phyloP scores from a whole-genome alignment of 495 filamentous ascomycete genomes.

The Aspergillus heteromorphus region DNA sequence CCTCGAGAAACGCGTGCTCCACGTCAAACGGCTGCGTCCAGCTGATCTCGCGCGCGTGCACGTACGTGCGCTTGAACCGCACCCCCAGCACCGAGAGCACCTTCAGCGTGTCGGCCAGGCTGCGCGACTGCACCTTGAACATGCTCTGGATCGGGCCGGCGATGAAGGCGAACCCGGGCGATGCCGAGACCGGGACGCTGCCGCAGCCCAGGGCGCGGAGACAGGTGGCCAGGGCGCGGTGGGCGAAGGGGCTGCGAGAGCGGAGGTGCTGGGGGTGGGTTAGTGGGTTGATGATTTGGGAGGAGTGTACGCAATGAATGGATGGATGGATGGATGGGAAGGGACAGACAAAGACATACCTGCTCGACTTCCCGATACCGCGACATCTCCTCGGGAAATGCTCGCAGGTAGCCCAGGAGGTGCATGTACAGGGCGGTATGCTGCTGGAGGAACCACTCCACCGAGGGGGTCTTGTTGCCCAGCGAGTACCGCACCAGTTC shows the following conservation, averaged over 20 bases:
- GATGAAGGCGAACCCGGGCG: constrained; percentile 32
- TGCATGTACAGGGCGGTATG: constrained; percentile 36
- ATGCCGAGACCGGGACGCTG: constrained; percentile 9
- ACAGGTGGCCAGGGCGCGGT: constrained; percentile 29
- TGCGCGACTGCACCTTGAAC: constrained; percentile 28
- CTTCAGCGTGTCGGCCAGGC: constrained; percentile 30
- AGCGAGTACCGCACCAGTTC: constrained; percentile 37
- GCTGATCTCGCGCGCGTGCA: constrained; percentile 29
- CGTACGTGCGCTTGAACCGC: constrained; percentile 33
- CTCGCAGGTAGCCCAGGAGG: constrained; percentile 29
- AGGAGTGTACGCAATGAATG: no score
- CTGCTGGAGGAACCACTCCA: constrained; percentile 41
- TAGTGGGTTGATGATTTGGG: background rate
- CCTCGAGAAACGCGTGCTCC: constrained; percentile 29
- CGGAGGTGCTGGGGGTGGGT: constrained; percentile 26
- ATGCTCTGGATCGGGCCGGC: constrained; percentile 34
- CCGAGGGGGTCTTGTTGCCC: constrained; percentile 25
- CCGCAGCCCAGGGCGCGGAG: constrained; percentile 20
- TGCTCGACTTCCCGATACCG: constrained; percentile 33
- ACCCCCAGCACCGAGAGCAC: constrained; percentile 29
- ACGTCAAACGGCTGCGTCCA: constrained; percentile 32
- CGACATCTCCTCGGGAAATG: constrained; percentile 29
- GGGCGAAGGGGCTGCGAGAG: constrained; percentile 35
- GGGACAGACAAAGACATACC: constrained; percentile 26
- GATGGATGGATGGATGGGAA: no score